Base-by-base conservation (phyloP, 768 basidiomycete genomes). In the Lactarius hatsudake region DNA sequence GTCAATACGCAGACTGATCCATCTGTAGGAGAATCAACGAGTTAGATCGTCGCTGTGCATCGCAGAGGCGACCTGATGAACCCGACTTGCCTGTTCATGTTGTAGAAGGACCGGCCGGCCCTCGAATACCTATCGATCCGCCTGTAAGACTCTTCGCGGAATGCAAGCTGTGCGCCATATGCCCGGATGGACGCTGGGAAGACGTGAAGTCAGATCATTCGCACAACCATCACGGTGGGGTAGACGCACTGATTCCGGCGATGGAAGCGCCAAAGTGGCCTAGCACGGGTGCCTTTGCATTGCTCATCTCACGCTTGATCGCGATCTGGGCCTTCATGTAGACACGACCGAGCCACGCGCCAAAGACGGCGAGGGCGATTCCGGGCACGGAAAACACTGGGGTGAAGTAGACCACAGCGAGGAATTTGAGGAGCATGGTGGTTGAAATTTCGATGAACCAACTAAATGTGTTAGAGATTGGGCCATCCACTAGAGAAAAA, bases 1-100 rank as follows among this genome's bases (percentile, higher is more conserved):
- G 73, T 93, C 91, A 45, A 93, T 79, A 65, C 83, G 79, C 54
- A 82, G 75, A 62, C 76, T 78, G 53, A 84, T 74, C 84, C 84
- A 85, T 61, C 83, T 80, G 60, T 20, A 23, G 40, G 12, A 15
- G n/a, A 8, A 15, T 23, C 28, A 34, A 9, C n/a, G 2, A 15
- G 51, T 53, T 26, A 26, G 10, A 15, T 26, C 12, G 7, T 43
- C 36, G 36, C 56, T 9, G 34, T 30, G 34, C 8, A 23, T 59
- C 10, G 68, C 5, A 45, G 42, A 2, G 42, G 59, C 32, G 30
- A 18, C 51, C 40, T 10, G 10, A 23, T 36, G n/a, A 26, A 53
- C n/a, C 42, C 7, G 17, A 66, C 74, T 38, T 59, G 77, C 81
- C 83, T 76, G 68, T 83, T 83, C 55, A 83, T 69, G 64, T 83